phyloP scores from a whole-genome alignment of 2,329 filamentous ascomycete genomes.

The Sporothrix euskadiensis region DNA sequence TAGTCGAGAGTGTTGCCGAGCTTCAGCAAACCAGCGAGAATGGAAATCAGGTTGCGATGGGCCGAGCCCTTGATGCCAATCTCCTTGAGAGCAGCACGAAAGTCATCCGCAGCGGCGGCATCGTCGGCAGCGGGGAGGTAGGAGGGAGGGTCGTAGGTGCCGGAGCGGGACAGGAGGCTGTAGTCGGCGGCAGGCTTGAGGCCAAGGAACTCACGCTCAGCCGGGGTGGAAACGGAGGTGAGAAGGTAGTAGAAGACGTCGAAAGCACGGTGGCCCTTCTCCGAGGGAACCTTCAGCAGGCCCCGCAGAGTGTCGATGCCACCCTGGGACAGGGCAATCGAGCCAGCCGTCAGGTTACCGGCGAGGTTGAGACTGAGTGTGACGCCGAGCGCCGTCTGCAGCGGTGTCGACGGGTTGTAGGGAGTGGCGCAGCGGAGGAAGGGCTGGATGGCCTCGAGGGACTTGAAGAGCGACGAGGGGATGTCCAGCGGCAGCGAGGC shows the following conservation, averaged over 20 bases:
- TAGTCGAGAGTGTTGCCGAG: conserved; percentile 89
- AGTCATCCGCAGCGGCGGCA: conserved; percentile 88
- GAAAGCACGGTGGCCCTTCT: conserved; percentile 85
- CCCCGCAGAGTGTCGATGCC: conserved; percentile 84
- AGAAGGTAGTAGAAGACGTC: conserved; percentile 98
- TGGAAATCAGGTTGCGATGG: conserved; percentile 80
- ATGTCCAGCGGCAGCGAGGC: conserved; percentile 76
- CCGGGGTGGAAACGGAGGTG: conserved; percentile 83
- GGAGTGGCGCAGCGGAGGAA: conserved; percentile 88
- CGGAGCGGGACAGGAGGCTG: conserved; percentile 74
- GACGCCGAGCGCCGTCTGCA: conserved; percentile 77
- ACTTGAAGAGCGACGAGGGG: conserved; percentile 72
- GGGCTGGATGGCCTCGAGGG: conserved; percentile 77
- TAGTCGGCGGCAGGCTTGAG: conserved; percentile 78
- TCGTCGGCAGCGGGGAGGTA: conserved; percentile 94
- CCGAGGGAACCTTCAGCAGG: conserved; percentile 74
- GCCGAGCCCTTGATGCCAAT: conserved; percentile 90
- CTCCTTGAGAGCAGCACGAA: conserved; percentile 79
- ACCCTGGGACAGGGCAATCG: conserved; percentile 76
- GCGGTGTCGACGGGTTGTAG: conserved; percentile 79
- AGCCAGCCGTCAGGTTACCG: conserved; percentile 74
- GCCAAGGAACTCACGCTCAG: conserved; percentile 84
- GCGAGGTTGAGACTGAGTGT: conserved; percentile 78
- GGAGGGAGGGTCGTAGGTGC: conserved; percentile 79
- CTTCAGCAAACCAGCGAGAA: conserved; percentile 82